A percentile compares a stretch with the other conserved stretches of the same genome.
Evolutionary conservation across 768 basidiomycete species (phyloP).

Genomic region (Tulasnella sp.): DNA sequence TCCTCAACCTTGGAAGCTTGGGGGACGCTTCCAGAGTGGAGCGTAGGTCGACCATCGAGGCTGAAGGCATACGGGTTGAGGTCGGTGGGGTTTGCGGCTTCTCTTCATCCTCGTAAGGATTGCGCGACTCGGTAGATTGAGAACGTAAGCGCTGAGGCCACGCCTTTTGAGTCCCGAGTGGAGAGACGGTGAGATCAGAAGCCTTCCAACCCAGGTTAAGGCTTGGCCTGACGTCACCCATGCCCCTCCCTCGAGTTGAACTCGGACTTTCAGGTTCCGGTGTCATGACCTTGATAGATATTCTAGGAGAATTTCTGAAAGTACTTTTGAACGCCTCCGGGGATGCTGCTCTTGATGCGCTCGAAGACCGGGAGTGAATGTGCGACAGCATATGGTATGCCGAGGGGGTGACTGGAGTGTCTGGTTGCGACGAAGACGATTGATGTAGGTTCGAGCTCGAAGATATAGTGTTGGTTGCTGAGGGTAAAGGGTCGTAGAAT

Average conservation of each 20-base stretch:
- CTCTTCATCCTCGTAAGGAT: conserved; percentile 9
- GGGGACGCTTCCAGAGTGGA: background rate
- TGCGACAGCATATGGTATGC: conserved; percentile 26
- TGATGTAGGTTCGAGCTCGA: background rate
- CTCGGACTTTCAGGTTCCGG: conserved; percentile 1
- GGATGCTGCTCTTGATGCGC: conserved; percentile 3
- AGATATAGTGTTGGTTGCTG: background rate
- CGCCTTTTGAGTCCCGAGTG: background rate
- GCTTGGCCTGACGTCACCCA: conserved; percentile 5
- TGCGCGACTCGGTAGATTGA: background rate
- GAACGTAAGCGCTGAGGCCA: background rate
- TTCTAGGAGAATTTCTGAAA: conserved; percentile 11
- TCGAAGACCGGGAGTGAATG: conserved; percentile 18
- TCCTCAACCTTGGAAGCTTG: background rate
- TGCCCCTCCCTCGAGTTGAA: background rate
- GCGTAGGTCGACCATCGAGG: conserved; percentile 9
- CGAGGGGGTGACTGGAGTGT: background rate
- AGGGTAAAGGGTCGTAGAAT: background rate
- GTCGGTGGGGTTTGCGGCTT: background rate
- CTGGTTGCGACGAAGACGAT: background rate
- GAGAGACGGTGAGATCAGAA: background rate
- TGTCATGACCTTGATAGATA: background rate
- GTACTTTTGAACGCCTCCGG: conserved; percentile 17
- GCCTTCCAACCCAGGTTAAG: background rate
- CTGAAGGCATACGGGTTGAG: background rate